Conservation (phyloP, 1,139 yeast genomes). For the Geotrichum histeridarum region DNA sequence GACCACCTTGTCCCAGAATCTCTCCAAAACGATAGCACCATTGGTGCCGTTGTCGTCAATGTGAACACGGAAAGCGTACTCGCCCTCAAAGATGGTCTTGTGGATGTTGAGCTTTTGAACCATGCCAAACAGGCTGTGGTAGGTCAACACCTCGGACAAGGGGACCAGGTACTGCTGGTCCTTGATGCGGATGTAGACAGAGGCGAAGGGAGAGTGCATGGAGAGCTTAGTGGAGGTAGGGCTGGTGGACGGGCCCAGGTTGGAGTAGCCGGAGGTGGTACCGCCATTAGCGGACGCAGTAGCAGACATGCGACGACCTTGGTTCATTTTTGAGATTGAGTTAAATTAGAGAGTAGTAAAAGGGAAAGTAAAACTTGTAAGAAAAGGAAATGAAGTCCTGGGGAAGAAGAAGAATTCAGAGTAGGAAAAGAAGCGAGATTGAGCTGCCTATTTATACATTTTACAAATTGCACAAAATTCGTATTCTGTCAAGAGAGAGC, state of each 20-base stretch:
- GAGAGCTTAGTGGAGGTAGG: slow-evolving; percentile 7
- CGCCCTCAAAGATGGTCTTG: slow-evolving; percentile 22
- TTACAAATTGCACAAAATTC: too few species aligned
- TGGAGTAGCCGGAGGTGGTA: not conserved
- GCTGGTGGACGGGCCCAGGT: slow-evolving; percentile 3
- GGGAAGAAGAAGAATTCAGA: too few species aligned
- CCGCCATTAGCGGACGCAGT: not conserved
- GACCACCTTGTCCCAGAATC: slow-evolving; percentile 25
- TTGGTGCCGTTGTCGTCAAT: slow-evolving; percentile 23
- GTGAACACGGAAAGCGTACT: slow-evolving; percentile 22
- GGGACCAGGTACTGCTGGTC: slow-evolving; percentile 11
- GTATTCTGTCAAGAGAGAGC: too few species aligned
- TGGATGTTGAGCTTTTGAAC: slow-evolving; percentile 23
- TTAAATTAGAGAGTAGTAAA: not conserved
- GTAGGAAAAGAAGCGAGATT: too few species aligned
- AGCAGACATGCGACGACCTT: slow-evolving; percentile 7
- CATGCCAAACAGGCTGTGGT: slow-evolving; percentile 16
- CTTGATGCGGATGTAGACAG: slow-evolving; percentile 7
- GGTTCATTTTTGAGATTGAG: slow-evolving; percentile 1
- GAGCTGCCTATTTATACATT: too few species aligned
- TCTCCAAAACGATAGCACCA: slow-evolving; percentile 24
- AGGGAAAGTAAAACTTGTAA: not conserved
- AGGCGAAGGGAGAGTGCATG: slow-evolving; percentile 11
- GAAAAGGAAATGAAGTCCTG: not conserved
- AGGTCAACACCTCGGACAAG: slow-evolving; percentile 8